Conservation (phyloP, 352 stramenopile species). For the Pythium insidiosum region DNA sequence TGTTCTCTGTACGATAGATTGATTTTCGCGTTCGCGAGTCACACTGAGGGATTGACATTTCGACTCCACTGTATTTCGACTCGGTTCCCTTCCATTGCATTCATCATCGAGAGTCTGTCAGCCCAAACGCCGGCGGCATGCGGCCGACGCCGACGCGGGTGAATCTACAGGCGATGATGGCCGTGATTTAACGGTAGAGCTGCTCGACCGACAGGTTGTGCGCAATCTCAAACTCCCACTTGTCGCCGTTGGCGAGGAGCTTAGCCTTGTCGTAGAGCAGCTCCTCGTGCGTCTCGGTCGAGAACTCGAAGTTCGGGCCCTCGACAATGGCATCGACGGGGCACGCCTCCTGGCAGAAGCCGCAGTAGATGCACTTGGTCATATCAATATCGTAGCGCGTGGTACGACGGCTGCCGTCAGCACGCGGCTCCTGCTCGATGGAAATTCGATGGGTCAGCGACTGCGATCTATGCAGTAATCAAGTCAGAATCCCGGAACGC, state of each 20-base stretch:
- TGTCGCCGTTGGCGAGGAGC: slow-evolving; percentile 98
- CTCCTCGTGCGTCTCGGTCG: slow-evolving; percentile 99
- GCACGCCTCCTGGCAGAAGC: slow-evolving; percentile 94
- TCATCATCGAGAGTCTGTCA: too few relatives aligned
- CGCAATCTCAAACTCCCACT: slow-evolving; percentile 99
- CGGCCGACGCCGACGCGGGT: too few relatives aligned
- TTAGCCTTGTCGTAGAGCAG: slow-evolving; percentile 99
- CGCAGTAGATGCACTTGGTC: slow-evolving; percentile 99
- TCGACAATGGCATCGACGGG: slow-evolving; percentile 99
- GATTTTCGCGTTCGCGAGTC: too few relatives aligned
- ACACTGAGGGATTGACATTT: too few relatives aligned
- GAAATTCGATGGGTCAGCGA: too few relatives aligned
- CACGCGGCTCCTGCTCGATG: slow-evolving; percentile 90
- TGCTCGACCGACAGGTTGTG: slow-evolving; percentile 98
- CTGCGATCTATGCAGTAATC: background rate
- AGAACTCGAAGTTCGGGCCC: slow-evolving; percentile 99
- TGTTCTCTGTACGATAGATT: too few relatives aligned
- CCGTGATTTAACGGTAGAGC: slow-evolving; percentile 98
- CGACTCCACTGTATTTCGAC: too few relatives aligned
- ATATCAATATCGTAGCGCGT: slow-evolving; percentile 99
- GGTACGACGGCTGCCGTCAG: slow-evolving; percentile 97
- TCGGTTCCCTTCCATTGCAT: too few relatives aligned
- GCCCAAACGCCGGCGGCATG: too few relatives aligned
- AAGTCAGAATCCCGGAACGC: slow-evolving; percentile 6
- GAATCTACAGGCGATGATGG: background rate